Conservation (phyloP, 257 asterid genomes). For the Eucommia ulmoides region DNA sequence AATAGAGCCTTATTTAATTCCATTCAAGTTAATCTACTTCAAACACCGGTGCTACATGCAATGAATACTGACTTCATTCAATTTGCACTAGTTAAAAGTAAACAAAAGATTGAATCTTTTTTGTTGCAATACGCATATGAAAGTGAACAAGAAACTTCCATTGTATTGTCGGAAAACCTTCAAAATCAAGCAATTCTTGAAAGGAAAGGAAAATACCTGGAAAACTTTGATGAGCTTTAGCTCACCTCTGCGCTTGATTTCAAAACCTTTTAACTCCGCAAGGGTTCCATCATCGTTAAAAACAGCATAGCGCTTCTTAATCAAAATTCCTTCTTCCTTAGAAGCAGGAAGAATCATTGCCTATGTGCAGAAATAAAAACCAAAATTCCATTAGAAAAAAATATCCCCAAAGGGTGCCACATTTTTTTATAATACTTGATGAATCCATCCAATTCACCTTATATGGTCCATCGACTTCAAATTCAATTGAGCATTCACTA, state of each 20-base stretch:
- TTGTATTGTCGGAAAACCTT: no score
- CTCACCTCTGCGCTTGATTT: conserved; percentile 98
- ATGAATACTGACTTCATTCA: no score
- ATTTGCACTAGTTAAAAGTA: no score
- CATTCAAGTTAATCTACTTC: no score
- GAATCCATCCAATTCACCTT: conserved; percentile 48
- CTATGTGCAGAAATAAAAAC: conserved; percentile 25
- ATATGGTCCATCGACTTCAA: conserved; percentile 99
- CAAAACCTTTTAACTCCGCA: conserved; percentile 98
- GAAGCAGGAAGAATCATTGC: conserved; percentile 99
- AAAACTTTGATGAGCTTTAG: conserved; percentile 99
- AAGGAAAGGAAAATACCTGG: conserved; percentile 47
- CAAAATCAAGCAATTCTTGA: no score
- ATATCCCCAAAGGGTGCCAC: no score
- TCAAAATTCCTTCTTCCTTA: conserved; percentile 98
- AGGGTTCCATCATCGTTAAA: conserved; percentile 95
- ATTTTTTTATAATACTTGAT: no score
- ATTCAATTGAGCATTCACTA: conserved; percentile 96
- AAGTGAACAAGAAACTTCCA: no score
- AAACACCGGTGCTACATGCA: no score
- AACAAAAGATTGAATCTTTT: no score
- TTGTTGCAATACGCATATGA: no score
- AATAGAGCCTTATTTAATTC: no score
- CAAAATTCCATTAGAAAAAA: conserved; percentile 12
- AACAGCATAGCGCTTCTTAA: conserved; percentile 97